A percentile compares a stretch with the other conserved stretches of the same genome.
Evolutionary conservation across 805 yeast genomes (phyloP).

Genomic region (Ogataea thermomethanolica): DNA sequence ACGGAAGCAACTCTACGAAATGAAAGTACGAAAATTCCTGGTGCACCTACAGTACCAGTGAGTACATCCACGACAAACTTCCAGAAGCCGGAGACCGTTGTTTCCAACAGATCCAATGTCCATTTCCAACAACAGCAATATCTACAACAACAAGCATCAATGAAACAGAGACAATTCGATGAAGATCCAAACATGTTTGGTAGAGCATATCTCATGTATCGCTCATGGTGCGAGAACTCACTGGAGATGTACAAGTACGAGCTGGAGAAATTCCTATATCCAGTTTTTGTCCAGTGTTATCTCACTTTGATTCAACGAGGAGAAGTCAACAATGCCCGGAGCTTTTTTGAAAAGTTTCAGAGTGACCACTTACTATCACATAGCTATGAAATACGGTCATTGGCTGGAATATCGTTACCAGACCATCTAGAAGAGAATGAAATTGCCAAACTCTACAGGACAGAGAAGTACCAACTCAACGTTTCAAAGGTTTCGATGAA

Average conservation of each 20-base stretch:
- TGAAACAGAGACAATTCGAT: conserved; percentile 38
- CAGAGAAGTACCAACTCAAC: conserved; percentile 67
- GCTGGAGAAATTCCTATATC: conserved; percentile 77
- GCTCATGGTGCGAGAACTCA: conserved; percentile 88
- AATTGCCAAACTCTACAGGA: conserved; percentile 69
- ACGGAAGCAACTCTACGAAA: conserved; percentile 93
- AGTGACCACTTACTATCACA: conserved; percentile 73
- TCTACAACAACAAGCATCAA: conserved; percentile 23
- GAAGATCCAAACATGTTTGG: conserved; percentile 67
- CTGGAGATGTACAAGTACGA: conserved; percentile 90
- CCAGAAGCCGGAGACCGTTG: conserved; percentile 32
- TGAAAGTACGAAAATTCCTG: conserved; percentile 66
- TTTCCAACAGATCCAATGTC: conserved; percentile 34
- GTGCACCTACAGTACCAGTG: conserved; percentile 47
- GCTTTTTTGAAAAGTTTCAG: conserved; percentile 71
- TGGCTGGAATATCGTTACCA: conserved; percentile 71
- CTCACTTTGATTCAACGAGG: conserved; percentile 72
- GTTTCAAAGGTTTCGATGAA: conserved; percentile 84
- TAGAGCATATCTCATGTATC: conserved; percentile 76
- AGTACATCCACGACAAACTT: conserved; percentile 42
- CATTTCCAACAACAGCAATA: conserved; percentile 31
- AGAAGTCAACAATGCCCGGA: conserved; percentile 57
- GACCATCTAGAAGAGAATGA: conserved; percentile 83
- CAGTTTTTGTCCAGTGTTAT: conserved; percentile 87
- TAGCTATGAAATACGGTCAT: conserved; percentile 66